phyloP scores from a whole-genome alignment of 164 flowering plant species.

The Brasenia schreberi region DNA sequence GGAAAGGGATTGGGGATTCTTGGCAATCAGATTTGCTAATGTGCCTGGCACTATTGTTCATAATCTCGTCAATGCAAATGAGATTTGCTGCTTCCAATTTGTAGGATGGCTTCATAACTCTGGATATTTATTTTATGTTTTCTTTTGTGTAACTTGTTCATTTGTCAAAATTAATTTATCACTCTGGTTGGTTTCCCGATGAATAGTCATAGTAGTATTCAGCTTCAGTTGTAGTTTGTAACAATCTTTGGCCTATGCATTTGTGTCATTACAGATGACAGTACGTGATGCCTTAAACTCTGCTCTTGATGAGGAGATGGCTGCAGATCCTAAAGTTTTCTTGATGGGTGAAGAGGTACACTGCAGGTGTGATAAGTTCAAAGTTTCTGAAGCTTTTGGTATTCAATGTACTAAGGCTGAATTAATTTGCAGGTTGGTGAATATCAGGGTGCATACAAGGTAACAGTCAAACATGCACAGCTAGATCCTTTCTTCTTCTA shows the following conservation, averaged over 20 bases:
- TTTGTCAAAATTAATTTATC: too few relatives aligned
- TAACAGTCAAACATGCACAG: slow-evolving; percentile 15
- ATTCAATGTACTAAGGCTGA: background rate
- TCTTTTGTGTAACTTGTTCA: background rate
- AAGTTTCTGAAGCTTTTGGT: background rate
- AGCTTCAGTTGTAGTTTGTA: background rate
- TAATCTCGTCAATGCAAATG: too few relatives aligned
- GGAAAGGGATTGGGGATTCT: too few relatives aligned
- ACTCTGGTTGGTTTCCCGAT: background rate
- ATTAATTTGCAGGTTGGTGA: slow-evolving; percentile 75
- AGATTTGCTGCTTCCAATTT: background rate
- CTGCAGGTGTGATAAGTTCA: background rate
- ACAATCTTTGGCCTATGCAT: background rate
- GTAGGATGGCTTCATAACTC: background rate
- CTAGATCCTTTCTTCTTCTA: background rate
- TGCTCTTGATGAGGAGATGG: slow-evolving; percentile 64
- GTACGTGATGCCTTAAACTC: slow-evolving; percentile 53
- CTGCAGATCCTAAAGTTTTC: slow-evolving; percentile 50
- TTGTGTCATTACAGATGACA: slow-evolving; percentile 25
- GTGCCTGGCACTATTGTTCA: too few relatives aligned
- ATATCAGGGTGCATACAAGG: slow-evolving; percentile 99
- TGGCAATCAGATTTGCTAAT: too few relatives aligned
- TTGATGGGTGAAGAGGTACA: slow-evolving; percentile 59
- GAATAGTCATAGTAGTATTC: background rate
- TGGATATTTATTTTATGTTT: too few relatives aligned